Evolutionary conservation across 805 yeast genomes (phyloP).

Genomic region (Starmerella lactis-condensi): DNA sequence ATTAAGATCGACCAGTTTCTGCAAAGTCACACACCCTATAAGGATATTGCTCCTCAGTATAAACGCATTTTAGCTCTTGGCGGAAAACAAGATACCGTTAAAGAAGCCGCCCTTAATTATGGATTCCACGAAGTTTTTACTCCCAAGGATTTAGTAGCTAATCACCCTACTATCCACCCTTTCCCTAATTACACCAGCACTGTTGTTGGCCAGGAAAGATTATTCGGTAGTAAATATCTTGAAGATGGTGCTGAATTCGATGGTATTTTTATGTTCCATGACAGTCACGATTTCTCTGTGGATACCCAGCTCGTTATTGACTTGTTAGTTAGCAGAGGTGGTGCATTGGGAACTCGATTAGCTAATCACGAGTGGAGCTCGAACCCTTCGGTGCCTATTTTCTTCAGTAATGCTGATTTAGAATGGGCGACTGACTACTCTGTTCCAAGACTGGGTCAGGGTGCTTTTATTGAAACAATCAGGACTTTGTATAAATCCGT

Average conservation of each 20-base stretch:
- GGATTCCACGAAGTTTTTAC: constrained; percentile 71
- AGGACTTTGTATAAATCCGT: constrained; percentile 71
- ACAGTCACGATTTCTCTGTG: constrained; percentile 64
- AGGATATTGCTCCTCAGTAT: constrained; percentile 48
- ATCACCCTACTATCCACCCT: constrained; percentile 77
- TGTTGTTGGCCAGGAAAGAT: constrained; percentile 29
- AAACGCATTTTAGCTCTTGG: constrained; percentile 72
- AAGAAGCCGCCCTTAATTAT: constrained; percentile 64
- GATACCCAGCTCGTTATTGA: constrained; percentile 82
- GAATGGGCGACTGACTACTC: constrained; percentile 84
- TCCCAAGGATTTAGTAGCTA: constrained; percentile 63
- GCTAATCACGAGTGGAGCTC: constrained; percentile 19
- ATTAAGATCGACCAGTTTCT: constrained; percentile 64
- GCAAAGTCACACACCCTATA: constrained; percentile 91
- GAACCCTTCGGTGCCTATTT: constrained; percentile 64
- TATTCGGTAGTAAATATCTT: too few relatives aligned
- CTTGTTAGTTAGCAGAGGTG: constrained; percentile 52
- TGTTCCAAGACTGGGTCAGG: constrained; percentile 79
- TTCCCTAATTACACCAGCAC: constrained; percentile 63
- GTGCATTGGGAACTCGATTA: constrained; percentile 61
- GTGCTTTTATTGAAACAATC: constrained; percentile 75
- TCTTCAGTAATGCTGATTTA: constrained; percentile 81
- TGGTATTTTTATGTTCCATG: constrained; percentile 78
- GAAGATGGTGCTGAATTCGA: constrained; percentile 37
- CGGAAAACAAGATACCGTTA: constrained; percentile 69